Conservation (phyloP, 192 early-diverging fungal genomes). For the Mycoemilia scoparia region DNA sequence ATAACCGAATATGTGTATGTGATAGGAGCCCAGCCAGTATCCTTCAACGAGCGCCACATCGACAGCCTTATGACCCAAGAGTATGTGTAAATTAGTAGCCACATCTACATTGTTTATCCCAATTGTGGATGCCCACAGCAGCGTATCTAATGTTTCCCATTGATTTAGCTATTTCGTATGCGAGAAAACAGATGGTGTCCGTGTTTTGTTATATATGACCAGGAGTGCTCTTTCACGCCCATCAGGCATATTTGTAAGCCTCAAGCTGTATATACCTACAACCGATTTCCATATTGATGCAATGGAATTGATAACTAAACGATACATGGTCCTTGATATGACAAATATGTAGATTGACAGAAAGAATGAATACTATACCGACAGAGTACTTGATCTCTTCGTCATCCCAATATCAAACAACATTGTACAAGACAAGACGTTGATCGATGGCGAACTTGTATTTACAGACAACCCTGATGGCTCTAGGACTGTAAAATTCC, state of each 20-base stretch:
- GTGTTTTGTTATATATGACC: constrained; percentile 33
- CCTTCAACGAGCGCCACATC: constrained; percentile 7
- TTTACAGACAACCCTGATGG: constrained; percentile 48
- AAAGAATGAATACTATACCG: constrained; percentile 70
- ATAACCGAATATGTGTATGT: too few relatives aligned
- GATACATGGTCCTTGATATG: background rate
- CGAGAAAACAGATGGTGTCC: constrained; percentile 70
- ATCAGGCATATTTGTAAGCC: constrained; percentile 4
- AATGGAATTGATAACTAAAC: background rate
- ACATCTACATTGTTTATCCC: too few relatives aligned
- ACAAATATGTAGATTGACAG: constrained; percentile 17
- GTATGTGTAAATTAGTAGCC: too few relatives aligned
- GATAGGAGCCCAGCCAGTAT: constrained; percentile 21
- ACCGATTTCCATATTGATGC: background rate
- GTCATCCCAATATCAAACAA: constrained; percentile 40
- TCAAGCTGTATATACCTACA: background rate
- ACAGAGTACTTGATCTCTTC: too few relatives aligned
- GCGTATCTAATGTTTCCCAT: too few relatives aligned
- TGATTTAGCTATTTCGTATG: constrained; percentile 61
- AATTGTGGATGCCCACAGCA: too few relatives aligned
- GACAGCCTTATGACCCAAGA: constrained; percentile 4
- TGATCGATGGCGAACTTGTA: constrained; percentile 88
- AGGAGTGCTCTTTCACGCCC: background rate
- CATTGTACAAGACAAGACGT: constrained; percentile 39
- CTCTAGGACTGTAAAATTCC: constrained; percentile 16